Evolutionary conservation across 139 green algal genomes (phyloP).

Genomic region (Mychonastes homosphaera): DNA sequence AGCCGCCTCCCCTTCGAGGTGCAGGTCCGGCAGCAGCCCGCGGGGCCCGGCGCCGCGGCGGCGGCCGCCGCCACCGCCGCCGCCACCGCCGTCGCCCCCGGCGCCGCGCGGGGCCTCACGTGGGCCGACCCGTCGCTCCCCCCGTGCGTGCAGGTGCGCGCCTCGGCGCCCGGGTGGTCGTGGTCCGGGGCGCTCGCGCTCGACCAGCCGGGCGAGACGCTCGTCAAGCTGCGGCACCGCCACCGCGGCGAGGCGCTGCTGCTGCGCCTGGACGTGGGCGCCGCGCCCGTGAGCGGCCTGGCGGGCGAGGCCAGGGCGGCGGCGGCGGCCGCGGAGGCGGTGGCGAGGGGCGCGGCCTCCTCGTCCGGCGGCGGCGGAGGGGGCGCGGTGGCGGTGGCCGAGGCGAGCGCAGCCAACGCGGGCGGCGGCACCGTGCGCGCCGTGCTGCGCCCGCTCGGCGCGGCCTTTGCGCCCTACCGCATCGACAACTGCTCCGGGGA

Average conservation of each 20-base stretch:
- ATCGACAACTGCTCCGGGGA: conserved; percentile 75
- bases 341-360: neutral
- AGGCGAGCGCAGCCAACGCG: neutral
- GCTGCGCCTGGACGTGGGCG: conserved; percentile 48
- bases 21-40: conserved; percentile 28
- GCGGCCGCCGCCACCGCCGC: conserved; percentile 3
- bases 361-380: conserved; percentile 7
- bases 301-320: neutral
- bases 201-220: conserved; percentile 47
- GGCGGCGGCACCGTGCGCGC: neutral
- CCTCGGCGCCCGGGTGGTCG: conserved; percentile 66
- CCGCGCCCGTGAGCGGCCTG: neutral
- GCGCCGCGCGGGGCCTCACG: conserved; percentile 27
- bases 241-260: conserved; percentile 54
- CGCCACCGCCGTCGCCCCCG: conserved; percentile 10
- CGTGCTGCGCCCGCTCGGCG: neutral
- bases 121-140: conserved; percentile 47
- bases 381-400: neutral
- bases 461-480: conserved; percentile 50
- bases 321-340: conserved; percentile 12
- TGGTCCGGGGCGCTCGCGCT: conserved; percentile 67
- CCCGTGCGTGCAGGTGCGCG: conserved; percentile 47
- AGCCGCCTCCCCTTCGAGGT: conserved; percentile 52
- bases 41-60: neutral
- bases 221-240: conserved; percentile 45